Evolutionary conservation across 2,329 filamentous ascomycete genomes (phyloP).

Genomic region (Fusarium sp.): DNA sequence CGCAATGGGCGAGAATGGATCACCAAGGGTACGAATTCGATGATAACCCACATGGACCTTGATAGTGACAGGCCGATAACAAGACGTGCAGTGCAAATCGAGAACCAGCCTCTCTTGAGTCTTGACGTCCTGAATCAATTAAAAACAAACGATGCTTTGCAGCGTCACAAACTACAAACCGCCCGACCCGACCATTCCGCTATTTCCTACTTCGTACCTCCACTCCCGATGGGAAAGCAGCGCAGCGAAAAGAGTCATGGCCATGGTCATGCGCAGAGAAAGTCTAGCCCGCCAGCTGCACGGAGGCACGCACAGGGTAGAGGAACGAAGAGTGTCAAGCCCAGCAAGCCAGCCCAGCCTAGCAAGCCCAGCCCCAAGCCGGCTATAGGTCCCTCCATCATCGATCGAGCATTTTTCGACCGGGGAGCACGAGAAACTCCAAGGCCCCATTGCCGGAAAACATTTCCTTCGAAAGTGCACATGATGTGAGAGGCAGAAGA

Average conservation of each 20-base stretch:
- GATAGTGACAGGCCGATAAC: not conserved
- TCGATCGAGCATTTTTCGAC: constrained; percentile 19
- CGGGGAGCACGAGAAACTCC: not conserved
- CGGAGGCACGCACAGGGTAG: constrained; percentile 27
- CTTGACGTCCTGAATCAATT: constrained; percentile 5
- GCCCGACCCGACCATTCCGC: constrained; percentile 16
- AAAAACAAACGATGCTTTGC: constrained; percentile 2
- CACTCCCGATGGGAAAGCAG: constrained; percentile 18
- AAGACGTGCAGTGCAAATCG: not conserved
- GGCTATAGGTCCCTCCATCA: constrained; percentile 23
- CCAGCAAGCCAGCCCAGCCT: constrained; percentile 28
- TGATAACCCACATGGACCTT: not conserved
- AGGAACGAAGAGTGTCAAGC: constrained; percentile 6
- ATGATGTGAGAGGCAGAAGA: constrained; percentile 24
- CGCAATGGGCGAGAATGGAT: constrained; percentile 25
- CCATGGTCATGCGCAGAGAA: constrained; percentile 37
- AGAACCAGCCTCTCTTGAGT: constrained; percentile 14
- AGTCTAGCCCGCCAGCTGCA: constrained; percentile 34
- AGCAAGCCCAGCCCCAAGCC: constrained; percentile 20
- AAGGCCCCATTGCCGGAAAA: not conserved
- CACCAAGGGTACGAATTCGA: constrained; percentile 6
- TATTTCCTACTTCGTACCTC: constrained; percentile 12
- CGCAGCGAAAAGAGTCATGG: constrained; percentile 21
- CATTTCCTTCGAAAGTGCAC: constrained; percentile 7
- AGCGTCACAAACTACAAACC: constrained; percentile 13